A percentile compares a stretch with the other conserved stretches of the same genome.
Evolutionary conservation across 192 early-diverging fungal species (phyloP).

Genomic region (Helicostylum pulchrum): DNA sequence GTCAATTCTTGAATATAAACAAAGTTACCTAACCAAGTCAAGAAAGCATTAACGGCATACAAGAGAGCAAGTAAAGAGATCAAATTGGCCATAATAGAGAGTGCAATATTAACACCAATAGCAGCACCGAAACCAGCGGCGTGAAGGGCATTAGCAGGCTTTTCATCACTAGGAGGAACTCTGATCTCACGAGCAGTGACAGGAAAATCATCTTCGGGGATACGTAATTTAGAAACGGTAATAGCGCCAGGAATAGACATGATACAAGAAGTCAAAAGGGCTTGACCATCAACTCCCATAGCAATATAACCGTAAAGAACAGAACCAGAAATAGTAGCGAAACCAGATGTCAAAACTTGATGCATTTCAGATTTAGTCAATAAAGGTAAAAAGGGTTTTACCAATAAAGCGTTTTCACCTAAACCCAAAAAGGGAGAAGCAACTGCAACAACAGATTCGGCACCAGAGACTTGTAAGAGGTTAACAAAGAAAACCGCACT

Average conservation of each 20-base stretch:
- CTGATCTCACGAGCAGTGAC: slow-evolving; percentile 67
- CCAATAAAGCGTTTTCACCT: slow-evolving; percentile 77
- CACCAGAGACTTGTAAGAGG: slow-evolving; percentile 73
- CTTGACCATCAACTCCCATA: slow-evolving; percentile 60
- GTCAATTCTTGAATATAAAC: slow-evolving; percentile 57
- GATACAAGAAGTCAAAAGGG: slow-evolving; percentile 80
- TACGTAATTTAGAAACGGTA: slow-evolving; percentile 80
- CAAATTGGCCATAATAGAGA: slow-evolving; percentile 74
- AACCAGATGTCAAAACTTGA: slow-evolving; percentile 84
- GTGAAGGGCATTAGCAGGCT: slow-evolving; percentile 74
- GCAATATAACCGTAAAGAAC: slow-evolving; percentile 71
- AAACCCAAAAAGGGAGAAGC: slow-evolving; percentile 86
- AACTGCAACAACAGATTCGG: slow-evolving; percentile 79
- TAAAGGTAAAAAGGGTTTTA: slow-evolving; percentile 76
- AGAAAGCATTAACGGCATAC: slow-evolving; percentile 61
- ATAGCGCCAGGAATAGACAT: slow-evolving; percentile 89
- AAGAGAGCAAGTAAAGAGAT: slow-evolving; percentile 75
- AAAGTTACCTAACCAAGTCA: slow-evolving; percentile 70
- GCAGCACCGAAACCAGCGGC: slow-evolving; percentile 82
- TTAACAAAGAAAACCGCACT: slow-evolving; percentile 61
- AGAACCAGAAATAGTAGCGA: slow-evolving; percentile 87
- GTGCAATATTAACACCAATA: slow-evolving; percentile 69
- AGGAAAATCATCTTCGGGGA: slow-evolving; percentile 81
- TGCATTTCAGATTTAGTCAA: slow-evolving; percentile 87
- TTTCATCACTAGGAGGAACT: slow-evolving; percentile 53